Percentiles rank a stretch among this genome's conserved stretches.
Evolutionary conservation across 345 rosid genomes (phyloP).

Genomic region (Cardiospermum halicacabum): DNA sequence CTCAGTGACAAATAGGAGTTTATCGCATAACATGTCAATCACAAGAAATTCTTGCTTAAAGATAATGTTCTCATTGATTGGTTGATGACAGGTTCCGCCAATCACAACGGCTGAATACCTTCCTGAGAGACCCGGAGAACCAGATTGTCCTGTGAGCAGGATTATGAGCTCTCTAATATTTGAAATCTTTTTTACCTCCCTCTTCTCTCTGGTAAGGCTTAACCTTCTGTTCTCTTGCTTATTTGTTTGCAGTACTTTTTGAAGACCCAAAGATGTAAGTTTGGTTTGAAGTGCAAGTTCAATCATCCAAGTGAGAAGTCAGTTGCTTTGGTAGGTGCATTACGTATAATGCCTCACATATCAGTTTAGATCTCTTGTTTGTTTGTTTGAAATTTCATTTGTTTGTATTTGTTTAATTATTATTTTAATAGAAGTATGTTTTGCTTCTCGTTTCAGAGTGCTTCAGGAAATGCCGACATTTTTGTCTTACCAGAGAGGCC

Average conservation of each 20-base stretch:
- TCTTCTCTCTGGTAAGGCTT: slow-evolving; percentile 17
- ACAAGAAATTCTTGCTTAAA: neutral
- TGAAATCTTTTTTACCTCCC: slow-evolving; percentile 11
- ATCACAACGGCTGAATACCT: slow-evolving; percentile 43
- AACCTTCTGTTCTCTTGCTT: slow-evolving; percentile 7
- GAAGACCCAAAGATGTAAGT: slow-evolving; percentile 93
- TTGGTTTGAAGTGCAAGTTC: slow-evolving; percentile 83
- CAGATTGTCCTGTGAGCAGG: slow-evolving; percentile 89
- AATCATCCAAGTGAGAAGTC: slow-evolving; percentile 72
- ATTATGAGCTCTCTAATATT: slow-evolving; percentile 1
- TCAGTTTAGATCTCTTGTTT: neutral
- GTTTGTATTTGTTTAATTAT: too few species aligned
- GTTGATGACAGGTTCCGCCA: slow-evolving; percentile 53
- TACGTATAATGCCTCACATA: slow-evolving; percentile 16
- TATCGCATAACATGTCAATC: slow-evolving; percentile 3
- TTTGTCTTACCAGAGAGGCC: slow-evolving; percentile 77
- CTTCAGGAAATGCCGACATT: slow-evolving; percentile 35
- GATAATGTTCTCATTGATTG: slow-evolving; percentile 5
- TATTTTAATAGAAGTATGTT: slow-evolving; percentile 12
- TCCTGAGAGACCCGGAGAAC: slow-evolving; percentile 84
- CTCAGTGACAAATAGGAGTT: neutral
- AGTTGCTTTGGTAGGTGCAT: slow-evolving; percentile 42
- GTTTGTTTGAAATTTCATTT: too few species aligned
- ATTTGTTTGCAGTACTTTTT: slow-evolving; percentile 61
- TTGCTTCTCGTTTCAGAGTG: slow-evolving; percentile 42